These are phyloP conservation scores for Dendryphion nanum DNA, from an alignment of 2,329 filamentous ascomycete species.

Conservation along the genomic window DNA sequence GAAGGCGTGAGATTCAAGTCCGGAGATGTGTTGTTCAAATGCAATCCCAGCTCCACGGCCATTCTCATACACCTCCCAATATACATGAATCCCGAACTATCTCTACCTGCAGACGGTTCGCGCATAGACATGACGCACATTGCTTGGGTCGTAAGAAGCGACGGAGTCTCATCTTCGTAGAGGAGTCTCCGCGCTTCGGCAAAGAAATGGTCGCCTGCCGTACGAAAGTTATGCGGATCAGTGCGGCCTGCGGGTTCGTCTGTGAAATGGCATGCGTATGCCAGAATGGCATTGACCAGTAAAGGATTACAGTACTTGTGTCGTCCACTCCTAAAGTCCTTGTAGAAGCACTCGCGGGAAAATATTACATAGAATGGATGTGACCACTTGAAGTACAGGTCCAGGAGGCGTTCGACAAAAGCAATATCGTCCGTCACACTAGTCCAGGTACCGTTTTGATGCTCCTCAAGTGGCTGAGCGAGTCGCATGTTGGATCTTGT, in stretches of 20 bases:
- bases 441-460: slow-evolving; percentile 53
- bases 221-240: slow-evolving; percentile 61
- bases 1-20: slow-evolving; percentile 32
- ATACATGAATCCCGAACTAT: slow-evolving; percentile 72
- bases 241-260: slow-evolving; percentile 62
- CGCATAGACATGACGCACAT: slow-evolving; percentile 74
- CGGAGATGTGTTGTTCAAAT: slow-evolving; percentile 46
- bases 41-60: slow-evolving; percentile 69
- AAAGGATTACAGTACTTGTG: slow-evolving; percentile 67
- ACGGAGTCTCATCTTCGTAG: slow-evolving; percentile 57
- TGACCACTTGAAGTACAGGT: slow-evolving; percentile 69
- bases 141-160: slow-evolving; percentile 70
- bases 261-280: slow-evolving; percentile 68
- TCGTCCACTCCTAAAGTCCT: slow-evolving; percentile 61
- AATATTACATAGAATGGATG: slow-evolving; percentile 74
- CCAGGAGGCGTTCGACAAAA: slow-evolving; percentile 63
- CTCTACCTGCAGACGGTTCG: slow-evolving; percentile 69
- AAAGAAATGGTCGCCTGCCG: slow-evolving; percentile 73
- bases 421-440: slow-evolving; percentile 56
- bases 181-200: slow-evolving; percentile 65
- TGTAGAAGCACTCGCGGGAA: slow-evolving; percentile 68
- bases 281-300: slow-evolving; percentile 64
- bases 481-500: slow-evolving; percentile 8
- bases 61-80: slow-evolving; percentile 70
- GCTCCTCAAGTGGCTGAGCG: slow-evolving; percentile 9